Conservation (phyloP, 768 basidiomycete genomes). For the Mycena metata region DNA sequence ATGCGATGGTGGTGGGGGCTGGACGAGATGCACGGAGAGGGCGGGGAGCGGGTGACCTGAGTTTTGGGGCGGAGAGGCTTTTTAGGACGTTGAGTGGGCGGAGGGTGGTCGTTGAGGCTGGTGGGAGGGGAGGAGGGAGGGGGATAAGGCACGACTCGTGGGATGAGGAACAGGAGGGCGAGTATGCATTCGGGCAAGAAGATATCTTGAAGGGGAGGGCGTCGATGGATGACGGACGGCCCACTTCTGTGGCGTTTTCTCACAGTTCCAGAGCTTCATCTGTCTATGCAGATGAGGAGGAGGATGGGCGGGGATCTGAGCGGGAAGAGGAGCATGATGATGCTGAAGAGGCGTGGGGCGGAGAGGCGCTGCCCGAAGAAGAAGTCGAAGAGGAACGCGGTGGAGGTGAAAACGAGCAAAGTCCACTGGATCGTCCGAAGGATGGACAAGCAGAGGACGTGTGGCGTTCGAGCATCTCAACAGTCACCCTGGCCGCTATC, state of each 20-base stretch:
- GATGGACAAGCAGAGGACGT: conserved; percentile 29
- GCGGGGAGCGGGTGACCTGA: conserved; percentile 46
- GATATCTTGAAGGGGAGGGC: conserved; percentile 26
- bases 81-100: conserved; percentile 56
- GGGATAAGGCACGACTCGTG: conserved; percentile 1
- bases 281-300: conserved; percentile 34
- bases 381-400: conserved; percentile 30
- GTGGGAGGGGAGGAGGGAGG: conserved; percentile 2
- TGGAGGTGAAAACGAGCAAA: conserved; percentile 3
- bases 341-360: conserved; percentile 13
- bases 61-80: conserved; percentile 63
- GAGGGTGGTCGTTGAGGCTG: conserved; percentile 32
- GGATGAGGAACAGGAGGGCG: background rate
- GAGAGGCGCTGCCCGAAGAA: conserved; percentile 20
- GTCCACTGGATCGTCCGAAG: background rate
- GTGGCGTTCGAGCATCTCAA: conserved; percentile 52
- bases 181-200: conserved; percentile 25
- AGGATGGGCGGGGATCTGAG: conserved; percentile 37
- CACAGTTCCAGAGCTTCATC: conserved; percentile 41
- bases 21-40: background rate
- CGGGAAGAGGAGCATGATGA: background rate
- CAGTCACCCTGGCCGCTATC: conserved; percentile 52
- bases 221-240: conserved; percentile 34
- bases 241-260: conserved; percentile 13
- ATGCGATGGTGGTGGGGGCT: too few relatives aligned